Evolutionary conservation across 2,329 filamentous ascomycete species (phyloP).

Genomic region (Stagonosporopsis tanaceti): DNA sequence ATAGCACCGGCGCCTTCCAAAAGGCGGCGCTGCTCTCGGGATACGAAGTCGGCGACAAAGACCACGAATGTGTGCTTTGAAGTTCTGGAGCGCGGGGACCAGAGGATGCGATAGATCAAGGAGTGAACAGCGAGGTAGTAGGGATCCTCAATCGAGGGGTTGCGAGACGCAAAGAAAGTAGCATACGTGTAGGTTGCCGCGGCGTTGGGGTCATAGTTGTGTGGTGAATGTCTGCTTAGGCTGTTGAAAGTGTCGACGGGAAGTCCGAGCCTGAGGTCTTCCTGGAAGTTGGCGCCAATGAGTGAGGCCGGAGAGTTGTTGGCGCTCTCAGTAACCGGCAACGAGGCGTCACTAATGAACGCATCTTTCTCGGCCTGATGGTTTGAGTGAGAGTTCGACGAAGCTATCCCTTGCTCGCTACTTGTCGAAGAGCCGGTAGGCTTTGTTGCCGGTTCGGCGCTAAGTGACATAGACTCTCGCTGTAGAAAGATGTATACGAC

Average conservation of each 20-base stretch:
- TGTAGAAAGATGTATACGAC: conserved; percentile 11
- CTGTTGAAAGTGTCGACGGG: conserved; percentile 26
- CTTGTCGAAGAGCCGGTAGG: background rate
- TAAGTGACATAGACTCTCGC: conserved; percentile 3
- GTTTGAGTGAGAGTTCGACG: background rate
- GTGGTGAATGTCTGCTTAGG: conserved; percentile 30
- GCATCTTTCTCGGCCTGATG: background rate
- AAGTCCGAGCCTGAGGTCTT: conserved; percentile 37
- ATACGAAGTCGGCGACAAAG: conserved; percentile 46
- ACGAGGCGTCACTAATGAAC: background rate
- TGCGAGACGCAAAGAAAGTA: conserved; percentile 44
- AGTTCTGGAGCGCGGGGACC: conserved; percentile 39
- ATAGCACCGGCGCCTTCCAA: conserved; percentile 45
- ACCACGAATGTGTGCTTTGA: conserved; percentile 41
- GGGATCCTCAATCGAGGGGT: conserved; percentile 43
- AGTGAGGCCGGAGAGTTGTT: conserved; percentile 23
- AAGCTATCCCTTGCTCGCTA: conserved; percentile 2
- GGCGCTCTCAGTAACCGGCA: background rate
- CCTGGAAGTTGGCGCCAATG: conserved; percentile 32
- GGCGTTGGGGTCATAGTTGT: conserved; percentile 32
- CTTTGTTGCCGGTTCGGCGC: background rate
- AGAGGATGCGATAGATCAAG: conserved; percentile 44
- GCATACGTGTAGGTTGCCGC: conserved; percentile 39
- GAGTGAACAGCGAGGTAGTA: conserved; percentile 48
- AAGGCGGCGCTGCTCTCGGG: conserved; percentile 39